Evolutionary conservation across 306 rosid species (phyloP).

Genomic region (Mucuna pruriens): DNA sequence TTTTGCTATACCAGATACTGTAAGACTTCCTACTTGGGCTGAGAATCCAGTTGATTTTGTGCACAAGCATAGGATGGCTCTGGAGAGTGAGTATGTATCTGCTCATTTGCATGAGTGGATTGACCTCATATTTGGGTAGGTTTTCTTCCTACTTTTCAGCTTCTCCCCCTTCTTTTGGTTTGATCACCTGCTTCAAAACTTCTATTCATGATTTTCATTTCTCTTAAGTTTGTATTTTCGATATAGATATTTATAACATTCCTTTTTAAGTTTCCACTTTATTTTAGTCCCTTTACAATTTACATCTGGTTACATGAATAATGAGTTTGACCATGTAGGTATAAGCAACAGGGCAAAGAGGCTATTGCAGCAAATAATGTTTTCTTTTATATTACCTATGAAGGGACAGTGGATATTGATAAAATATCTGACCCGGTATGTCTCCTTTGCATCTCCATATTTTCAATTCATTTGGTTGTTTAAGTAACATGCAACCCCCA

Average conservation of each 20-base stretch:
- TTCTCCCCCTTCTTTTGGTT: neutral
- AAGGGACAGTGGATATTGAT: constrained; percentile 95
- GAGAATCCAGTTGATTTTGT: constrained; percentile 89
- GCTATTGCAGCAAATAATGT: constrained; percentile 89
- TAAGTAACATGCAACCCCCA: constrained; percentile 23
- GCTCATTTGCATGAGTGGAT: constrained; percentile 98
- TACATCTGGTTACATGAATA: constrained; percentile 32
- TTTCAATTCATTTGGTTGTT: constrained; percentile 26
- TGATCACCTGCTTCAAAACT: constrained; percentile 28
- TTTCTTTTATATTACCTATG: constrained; percentile 93
- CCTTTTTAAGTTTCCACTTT: constrained; percentile 37
- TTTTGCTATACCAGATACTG: constrained; percentile 62
- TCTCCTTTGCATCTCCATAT: constrained; percentile 39
- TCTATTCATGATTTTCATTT: constrained; percentile 20
- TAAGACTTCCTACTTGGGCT: constrained; percentile 95
- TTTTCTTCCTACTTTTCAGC: neutral
- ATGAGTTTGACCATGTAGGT: constrained; percentile 65
- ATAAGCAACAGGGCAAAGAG: constrained; percentile 92
- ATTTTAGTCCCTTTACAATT: constrained; percentile 27
- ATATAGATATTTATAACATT: constrained; percentile 27
- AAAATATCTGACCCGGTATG: constrained; percentile 93
- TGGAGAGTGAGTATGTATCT: constrained; percentile 93
- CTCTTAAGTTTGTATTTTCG: constrained; percentile 37
- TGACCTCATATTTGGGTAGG: constrained; percentile 96
- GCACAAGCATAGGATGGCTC: constrained; percentile 96